Base-by-base conservation (phyloP, 139 green algal genomes). In the Mesotaenium endlicherianum region DNA sequence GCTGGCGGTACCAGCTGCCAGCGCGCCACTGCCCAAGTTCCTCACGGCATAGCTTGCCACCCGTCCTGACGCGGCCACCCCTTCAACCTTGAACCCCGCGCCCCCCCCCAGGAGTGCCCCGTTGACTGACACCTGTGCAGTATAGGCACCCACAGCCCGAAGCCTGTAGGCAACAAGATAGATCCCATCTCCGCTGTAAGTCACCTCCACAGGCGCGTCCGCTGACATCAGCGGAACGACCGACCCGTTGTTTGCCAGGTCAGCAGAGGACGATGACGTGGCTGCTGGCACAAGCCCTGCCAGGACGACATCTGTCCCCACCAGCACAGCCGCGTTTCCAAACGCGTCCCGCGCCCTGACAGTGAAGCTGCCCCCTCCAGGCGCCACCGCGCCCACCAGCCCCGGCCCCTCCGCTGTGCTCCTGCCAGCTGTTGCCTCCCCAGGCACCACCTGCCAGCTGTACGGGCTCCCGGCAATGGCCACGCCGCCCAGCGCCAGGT, bases 121-220 rank as follows among this genome's bases (percentile, higher is more conserved):
- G 43, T 72, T 72, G 11, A 72, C 43, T 6, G 60, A 36, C 8
- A 72, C 11, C 8, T 72, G 43, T n/a, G 60, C 60, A 5, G 43
- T 47, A 11, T 72, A 72, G 20, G 41, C 60, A 11, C 60, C 60
- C 8, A 14, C 11, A 11, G 5, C 11, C 60, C 36, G 6, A 72
- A 72, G 60, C 20, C 17, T 72, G 11, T 72, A 72, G 43, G 60
- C 43, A 47, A 72, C 60, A 6, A 72, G 11, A 11, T 72, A 72
- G 43, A 38, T 72, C 5, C 60, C 60, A 72, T 72, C 60, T 11
- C 11, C 43, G 60, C 43, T 72, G 11, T 72, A 36, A 47, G 60
- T 14, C 20, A 72, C 11, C 5, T 72, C 43, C 41, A 72, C 60
- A 40, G 60, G 11, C 6, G 43, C 60, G 20, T 14, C 60, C 11